These are phyloP conservation scores for Clavispora fructus DNA, from an alignment of 805 yeast genomes.

Conservation along the genomic window DNA sequence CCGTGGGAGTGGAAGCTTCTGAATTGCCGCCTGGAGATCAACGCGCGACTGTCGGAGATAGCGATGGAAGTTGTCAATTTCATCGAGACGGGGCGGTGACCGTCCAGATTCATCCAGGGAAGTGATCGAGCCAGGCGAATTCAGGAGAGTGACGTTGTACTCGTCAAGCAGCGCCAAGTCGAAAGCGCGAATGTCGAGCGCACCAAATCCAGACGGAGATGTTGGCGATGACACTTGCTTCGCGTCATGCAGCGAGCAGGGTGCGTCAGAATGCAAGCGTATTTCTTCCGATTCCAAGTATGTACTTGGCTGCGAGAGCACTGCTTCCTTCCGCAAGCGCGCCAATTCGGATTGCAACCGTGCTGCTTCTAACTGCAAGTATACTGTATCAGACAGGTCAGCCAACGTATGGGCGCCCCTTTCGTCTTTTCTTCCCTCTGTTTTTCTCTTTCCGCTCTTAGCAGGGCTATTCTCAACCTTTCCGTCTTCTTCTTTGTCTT, in stretches of 20 bases:
- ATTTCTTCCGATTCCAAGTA: no score
- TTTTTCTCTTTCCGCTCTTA: no score
- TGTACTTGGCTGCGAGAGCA: no score
- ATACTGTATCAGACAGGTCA: no score
- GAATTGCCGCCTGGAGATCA: constrained; percentile 26
- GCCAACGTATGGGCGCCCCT: no score
- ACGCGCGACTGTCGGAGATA: constrained; percentile 31
- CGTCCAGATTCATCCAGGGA: background rate
- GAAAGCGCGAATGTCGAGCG: background rate
- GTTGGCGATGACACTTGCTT: no score
- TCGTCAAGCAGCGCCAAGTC: constrained; percentile 3
- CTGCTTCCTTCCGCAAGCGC: background rate
- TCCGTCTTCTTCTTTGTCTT: no score
- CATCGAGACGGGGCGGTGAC: constrained; percentile 4
- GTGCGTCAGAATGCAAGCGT: no score
- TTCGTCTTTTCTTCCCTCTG: no score
- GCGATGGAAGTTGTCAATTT: constrained; percentile 20
- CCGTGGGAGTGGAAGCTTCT: constrained; percentile 18
- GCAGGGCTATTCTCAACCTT: no score
- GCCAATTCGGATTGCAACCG: background rate
- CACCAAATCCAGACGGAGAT: background rate
- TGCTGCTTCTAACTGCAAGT: background rate
- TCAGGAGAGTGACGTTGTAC: background rate
- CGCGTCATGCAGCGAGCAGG: no score
- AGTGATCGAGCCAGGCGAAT: background rate